These are phyloP conservation scores for Aspergillus funiculosus DNA, from an alignment of 495 filamentous ascomycete genomes.

Conservation along the genomic window DNA sequence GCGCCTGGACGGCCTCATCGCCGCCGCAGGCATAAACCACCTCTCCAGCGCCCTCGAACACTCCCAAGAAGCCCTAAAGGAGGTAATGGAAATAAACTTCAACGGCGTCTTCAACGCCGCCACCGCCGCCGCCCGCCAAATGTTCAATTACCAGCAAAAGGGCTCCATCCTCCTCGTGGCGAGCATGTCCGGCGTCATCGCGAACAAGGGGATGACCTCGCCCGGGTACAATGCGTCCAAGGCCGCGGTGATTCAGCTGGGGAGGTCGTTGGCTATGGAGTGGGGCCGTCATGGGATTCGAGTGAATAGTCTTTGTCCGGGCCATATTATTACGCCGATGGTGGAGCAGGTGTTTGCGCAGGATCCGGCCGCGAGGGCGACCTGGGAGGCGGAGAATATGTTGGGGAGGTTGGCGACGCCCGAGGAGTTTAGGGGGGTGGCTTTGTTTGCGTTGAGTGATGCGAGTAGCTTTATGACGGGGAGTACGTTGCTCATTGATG, in stretches of 20 bases:
- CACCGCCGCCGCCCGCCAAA: constrained; percentile 68
- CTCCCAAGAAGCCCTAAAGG: constrained; percentile 55
- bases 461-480: constrained; percentile 71
- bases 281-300: constrained; percentile 63
- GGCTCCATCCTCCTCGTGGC: constrained; percentile 72
- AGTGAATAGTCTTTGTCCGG: constrained; percentile 62
- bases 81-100: constrained; percentile 68
- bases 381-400: constrained; percentile 68
- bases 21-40: constrained; percentile 76
- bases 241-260: constrained; percentile 62
- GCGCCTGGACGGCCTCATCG: constrained; percentile 70
- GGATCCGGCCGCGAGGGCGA: constrained; percentile 51
- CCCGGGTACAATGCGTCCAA: constrained; percentile 68
- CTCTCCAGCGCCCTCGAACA: constrained; percentile 66
- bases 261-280: constrained; percentile 63
- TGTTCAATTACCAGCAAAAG: constrained; percentile 54
- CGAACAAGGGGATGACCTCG: constrained; percentile 64
- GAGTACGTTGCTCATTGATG: constrained; percentile 54
- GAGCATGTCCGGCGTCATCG: constrained; percentile 74
- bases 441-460: constrained; percentile 55
- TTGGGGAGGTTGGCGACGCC: constrained; percentile 56
- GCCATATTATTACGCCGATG: constrained; percentile 70
- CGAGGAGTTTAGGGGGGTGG: constrained; percentile 62
- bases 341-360: constrained; percentile 60
- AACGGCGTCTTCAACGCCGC: constrained; percentile 74